Conservation (phyloP, 768 basidiomycete genomes). For the Xerocomellus dryophilus region DNA sequence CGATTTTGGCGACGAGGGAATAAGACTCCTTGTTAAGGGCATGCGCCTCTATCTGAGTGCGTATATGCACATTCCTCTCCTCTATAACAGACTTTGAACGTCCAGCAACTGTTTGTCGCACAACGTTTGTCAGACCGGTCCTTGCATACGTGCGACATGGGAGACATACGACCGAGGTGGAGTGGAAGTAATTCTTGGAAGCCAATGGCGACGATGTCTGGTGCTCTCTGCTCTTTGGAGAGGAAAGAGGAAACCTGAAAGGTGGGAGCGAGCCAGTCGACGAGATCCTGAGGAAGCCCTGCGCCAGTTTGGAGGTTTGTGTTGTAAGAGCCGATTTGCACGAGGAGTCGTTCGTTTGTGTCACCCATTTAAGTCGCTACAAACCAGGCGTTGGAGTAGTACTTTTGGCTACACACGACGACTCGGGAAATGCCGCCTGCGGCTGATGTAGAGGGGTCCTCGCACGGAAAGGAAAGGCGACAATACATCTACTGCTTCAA, state of each 20-base stretch:
- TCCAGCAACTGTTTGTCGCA: conserved; percentile 67
- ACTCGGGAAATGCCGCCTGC: too few relatives aligned
- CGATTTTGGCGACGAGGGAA: conserved; percentile 71
- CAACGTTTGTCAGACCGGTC: conserved; percentile 5
- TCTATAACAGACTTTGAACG: conserved; percentile 68
- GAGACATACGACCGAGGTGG: conserved; percentile 75
- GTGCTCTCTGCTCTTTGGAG: conserved; percentile 57
- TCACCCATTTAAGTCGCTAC: too few relatives aligned
- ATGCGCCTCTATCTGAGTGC: conserved; percentile 68
- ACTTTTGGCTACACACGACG: too few relatives aligned
- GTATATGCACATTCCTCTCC: conserved; percentile 67
- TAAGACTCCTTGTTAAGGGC: conserved; percentile 73
- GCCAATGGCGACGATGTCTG: conserved; percentile 86
- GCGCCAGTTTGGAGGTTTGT: conserved; percentile 79
- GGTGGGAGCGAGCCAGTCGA: conserved; percentile 88
- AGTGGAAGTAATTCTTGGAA: conserved; percentile 93
- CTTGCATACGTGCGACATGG: not conserved
- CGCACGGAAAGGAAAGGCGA: too few relatives aligned
- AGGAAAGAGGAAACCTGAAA: conserved; percentile 74
- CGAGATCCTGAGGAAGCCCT: conserved; percentile 79
- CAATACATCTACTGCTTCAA: too few relatives aligned
- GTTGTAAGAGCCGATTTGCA: conserved; percentile 88
- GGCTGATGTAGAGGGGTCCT: too few relatives aligned
- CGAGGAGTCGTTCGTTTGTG: conserved; percentile 42
- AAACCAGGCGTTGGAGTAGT: too few relatives aligned